Conservation (phyloP, 306 rosid species). For the Fagus crenata region DNA sequence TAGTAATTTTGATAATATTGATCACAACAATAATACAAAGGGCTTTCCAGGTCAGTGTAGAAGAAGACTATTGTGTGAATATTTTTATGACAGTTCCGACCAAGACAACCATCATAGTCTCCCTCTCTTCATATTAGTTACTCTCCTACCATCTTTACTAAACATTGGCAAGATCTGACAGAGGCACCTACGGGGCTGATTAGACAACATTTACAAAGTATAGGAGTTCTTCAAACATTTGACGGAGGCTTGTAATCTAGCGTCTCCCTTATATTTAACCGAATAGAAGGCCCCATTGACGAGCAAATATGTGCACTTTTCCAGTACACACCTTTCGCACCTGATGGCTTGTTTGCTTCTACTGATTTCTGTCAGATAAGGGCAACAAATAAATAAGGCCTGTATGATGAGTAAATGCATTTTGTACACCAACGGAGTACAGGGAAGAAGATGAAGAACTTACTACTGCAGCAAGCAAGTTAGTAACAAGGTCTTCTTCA, state of each 20-base stretch:
- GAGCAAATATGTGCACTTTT: slow-evolving; percentile 93
- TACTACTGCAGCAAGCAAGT: slow-evolving; percentile 84
- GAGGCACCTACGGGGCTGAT: slow-evolving; percentile 37
- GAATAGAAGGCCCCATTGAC: slow-evolving; percentile 94
- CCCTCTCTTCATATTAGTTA: slow-evolving; percentile 38
- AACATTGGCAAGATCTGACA: slow-evolving; percentile 36
- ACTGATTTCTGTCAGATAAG: slow-evolving; percentile 71
- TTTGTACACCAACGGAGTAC: slow-evolving; percentile 4
- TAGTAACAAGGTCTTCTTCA: slow-evolving; percentile 79
- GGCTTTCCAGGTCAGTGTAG: slow-evolving; percentile 42
- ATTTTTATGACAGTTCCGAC: slow-evolving; percentile 34
- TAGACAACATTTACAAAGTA: slow-evolving; percentile 53
- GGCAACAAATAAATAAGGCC: not conserved
- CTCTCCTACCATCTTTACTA: slow-evolving; percentile 50
- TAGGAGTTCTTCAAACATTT: slow-evolving; percentile 42
- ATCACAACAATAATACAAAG: slow-evolving; percentile 43
- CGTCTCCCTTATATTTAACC: slow-evolving; percentile 82
- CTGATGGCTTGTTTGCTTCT: slow-evolving; percentile 85
- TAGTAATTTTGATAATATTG: slow-evolving; percentile 36
- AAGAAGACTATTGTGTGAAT: slow-evolving; percentile 36
- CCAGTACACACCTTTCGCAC: slow-evolving; percentile 98
- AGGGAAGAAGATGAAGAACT: slow-evolving; percentile 36
- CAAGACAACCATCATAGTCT: slow-evolving; percentile 29
- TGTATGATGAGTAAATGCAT: not conserved
- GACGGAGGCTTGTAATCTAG: slow-evolving; percentile 73